Base-by-base conservation (phyloP, 768 basidiomycete genomes). In the Boletus pseudopeckii region DNA sequence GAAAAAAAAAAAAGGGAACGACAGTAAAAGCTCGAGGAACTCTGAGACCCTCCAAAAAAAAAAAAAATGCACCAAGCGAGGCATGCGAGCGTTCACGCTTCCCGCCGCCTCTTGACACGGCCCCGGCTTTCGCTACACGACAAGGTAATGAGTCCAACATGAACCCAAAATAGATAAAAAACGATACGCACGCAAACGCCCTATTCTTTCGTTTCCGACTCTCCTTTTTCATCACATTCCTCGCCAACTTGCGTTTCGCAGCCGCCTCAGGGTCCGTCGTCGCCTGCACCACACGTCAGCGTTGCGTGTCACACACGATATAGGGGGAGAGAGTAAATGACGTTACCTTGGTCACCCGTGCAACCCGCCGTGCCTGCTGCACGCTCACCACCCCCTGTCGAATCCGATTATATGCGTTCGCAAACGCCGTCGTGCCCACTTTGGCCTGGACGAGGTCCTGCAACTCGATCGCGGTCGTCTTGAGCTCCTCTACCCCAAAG, bases 391-490 rank as follows among this genome's bases (percentile, higher is more conserved):
- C 81, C 30, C 80, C 75, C 65, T 92, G 87, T 37, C 93, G 79
- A 50, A 98, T 87, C 54, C 80, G 80, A 59, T 85, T 92, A 74
- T 97, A 97, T 0, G 80, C 79, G 11, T 70, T 69, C 1, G 93
- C 82, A 70, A 97, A 98, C 60, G 80, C 83, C 8, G 88, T 88
- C n/a, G 84, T 82, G 33, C 95, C 94, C 41, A 98, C 86, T 78
- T 92, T 92, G 43, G 72, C 69, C 67, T 94, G 95, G 4, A 99
- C 73, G 7, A 98, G 80, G 52, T 94, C 92, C 57, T 91, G 88
- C 22, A 98, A 74, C 70, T 99, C 95, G 11, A 79, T 74, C 2
- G 90, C 86, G 0, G 91, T 77, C 1, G 81, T 82, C 68, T 92
- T 90, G 18, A 98, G 74, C 47, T 95, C 92, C 39, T 88, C 96